phyloP scores from a whole-genome alignment of 106 monocot species.

The Cymbidium sinense region DNA sequence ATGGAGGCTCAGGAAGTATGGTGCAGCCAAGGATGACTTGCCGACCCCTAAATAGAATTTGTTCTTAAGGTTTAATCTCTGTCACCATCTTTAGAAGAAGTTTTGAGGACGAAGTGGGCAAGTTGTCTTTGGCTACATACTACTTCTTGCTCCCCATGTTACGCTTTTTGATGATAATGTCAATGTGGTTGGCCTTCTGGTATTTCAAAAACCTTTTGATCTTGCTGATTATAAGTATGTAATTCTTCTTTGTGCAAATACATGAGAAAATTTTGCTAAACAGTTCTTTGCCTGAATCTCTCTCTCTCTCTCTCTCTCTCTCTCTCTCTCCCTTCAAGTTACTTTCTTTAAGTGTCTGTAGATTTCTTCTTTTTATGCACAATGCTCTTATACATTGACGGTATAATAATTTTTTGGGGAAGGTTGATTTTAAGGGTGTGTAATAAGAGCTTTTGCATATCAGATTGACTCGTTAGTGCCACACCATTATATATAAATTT shows the following conservation, averaged over 20 bases:
- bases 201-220: background rate
- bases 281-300: no score
- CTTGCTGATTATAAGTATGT: background rate
- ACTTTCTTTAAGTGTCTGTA: no score
- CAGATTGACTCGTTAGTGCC: no score
- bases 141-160: constrained; percentile 51
- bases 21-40: constrained; percentile 94
- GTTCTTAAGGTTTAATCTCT: background rate
- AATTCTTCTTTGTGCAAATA: background rate
- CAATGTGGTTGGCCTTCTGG: background rate
- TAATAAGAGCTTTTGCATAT: no score
- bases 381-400: no score
- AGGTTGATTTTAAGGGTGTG: no score
- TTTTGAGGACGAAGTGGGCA: constrained; percentile 38
- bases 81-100: background rate
- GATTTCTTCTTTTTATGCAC: no score
- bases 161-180: constrained; percentile 27
- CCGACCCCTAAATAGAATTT: constrained; percentile 21
- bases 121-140: constrained; percentile 73
- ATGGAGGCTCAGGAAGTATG: constrained; percentile 44
- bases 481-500: no score
- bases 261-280: background rate
- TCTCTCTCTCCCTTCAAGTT: no score
- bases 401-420: no score
- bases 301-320: no score